Conservation (phyloP, 257 asterid species). For the Ophiorrhiza pumila region DNA sequence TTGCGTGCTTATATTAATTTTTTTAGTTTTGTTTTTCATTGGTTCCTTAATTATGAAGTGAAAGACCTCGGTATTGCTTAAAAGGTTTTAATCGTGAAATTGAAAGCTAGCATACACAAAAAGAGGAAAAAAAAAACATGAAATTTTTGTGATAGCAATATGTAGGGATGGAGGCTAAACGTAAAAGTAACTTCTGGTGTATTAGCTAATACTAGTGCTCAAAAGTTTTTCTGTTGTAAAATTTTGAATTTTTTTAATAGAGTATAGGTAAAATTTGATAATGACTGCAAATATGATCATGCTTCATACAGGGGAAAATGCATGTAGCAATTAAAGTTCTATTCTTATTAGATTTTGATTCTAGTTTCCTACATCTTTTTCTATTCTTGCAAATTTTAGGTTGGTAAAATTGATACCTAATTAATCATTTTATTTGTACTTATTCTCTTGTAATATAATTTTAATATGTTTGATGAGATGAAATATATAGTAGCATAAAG, state of each 20-base stretch:
- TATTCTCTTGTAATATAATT: background rate
- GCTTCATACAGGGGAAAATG: background rate
- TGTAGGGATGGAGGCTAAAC: background rate
- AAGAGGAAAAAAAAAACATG: too few species aligned
- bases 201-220: background rate
- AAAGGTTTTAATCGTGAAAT: background rate
- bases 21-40: background rate
- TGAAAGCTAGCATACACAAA: too few species aligned
- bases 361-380: background rate
- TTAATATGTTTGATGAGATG: background rate
- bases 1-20: background rate
- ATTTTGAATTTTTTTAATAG: too few species aligned
- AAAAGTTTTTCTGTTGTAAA: background rate
- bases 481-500: background rate
- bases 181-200: background rate
- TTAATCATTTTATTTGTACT: background rate
- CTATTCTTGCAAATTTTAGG: background rate
- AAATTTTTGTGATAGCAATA: background rate
- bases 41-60: background rate
- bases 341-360: background rate
- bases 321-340: background rate
- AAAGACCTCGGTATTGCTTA: background rate
- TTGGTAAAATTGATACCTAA: background rate
- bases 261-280: background rate
- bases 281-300: background rate